Percentiles rank a stretch among this genome's conserved stretches.
Conservation (phyloP, 1,139 yeast species). For the Pneumocystis oryctolagi region DNA sequence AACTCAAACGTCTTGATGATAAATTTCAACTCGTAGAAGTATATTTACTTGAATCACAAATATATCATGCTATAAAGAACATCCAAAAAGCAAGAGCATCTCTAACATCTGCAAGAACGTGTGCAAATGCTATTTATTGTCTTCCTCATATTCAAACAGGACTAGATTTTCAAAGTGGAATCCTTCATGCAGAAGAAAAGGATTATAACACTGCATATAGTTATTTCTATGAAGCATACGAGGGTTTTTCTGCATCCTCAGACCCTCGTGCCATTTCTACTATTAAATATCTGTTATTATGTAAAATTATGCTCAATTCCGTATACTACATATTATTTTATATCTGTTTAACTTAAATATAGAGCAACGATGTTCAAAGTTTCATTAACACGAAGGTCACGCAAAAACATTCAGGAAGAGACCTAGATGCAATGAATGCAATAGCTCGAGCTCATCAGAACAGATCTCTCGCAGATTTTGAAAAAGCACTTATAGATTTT, state of each 20-base stretch:
- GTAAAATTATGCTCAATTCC: constrained; percentile 82
- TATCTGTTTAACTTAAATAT: not conserved
- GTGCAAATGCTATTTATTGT: constrained; percentile 89
- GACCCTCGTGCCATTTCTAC: constrained; percentile 60
- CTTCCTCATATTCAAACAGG: constrained; percentile 93
- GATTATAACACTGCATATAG: constrained; percentile 94
- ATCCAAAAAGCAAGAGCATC: constrained; percentile 88
- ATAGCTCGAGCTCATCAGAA: constrained; percentile 81
- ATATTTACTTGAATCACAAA: constrained; percentile 78
- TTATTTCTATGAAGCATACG: constrained; percentile 21
- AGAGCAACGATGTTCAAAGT: constrained; percentile 19
- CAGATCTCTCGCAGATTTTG: constrained; percentile 83
- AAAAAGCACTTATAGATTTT: constrained; percentile 57
- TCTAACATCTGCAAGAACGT: constrained; percentile 86
- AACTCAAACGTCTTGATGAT: constrained; percentile 87
- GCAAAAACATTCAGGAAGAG: constrained; percentile 58
- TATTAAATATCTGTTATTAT: constrained; percentile 78
- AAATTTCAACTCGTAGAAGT: constrained; percentile 91
- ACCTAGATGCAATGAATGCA: constrained; percentile 82
- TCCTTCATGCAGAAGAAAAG: constrained; percentile 89
- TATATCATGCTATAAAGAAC: constrained; percentile 81
- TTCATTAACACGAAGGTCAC: constrained; percentile 69
- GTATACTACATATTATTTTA: constrained; percentile 59
- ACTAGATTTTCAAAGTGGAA: constrained; percentile 87
- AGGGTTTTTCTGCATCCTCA: constrained; percentile 26